Conservation (phyloP, 495 filamentous ascomycete species). For the Lepidopterella palustris region DNA sequence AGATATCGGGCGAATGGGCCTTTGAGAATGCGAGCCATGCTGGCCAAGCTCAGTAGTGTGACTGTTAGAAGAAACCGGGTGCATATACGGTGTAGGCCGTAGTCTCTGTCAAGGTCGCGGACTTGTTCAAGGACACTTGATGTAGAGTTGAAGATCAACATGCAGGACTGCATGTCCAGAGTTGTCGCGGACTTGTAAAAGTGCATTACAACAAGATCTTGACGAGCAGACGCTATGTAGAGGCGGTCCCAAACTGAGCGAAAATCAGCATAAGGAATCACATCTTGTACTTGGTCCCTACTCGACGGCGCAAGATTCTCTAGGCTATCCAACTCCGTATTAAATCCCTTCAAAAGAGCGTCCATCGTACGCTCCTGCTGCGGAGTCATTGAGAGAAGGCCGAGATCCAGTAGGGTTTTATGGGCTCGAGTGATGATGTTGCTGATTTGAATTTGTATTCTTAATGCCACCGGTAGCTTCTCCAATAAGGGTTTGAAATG, state of each 20-base stretch:
- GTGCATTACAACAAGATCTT: constrained; percentile 4
- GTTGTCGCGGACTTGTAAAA: constrained; percentile 6
- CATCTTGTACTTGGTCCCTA: neutral
- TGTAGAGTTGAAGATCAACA: constrained; percentile 3
- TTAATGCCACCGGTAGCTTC: neutral
- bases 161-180: constrained; percentile 2
- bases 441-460: constrained; percentile 3
- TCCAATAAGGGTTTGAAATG: constrained; percentile 4
- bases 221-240: constrained; percentile 5
- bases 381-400: neutral
- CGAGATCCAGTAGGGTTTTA: constrained; percentile 1
- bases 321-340: neutral
- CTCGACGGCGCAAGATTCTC: neutral
- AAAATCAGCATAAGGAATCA: neutral
- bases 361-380: constrained; percentile 10
- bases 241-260: constrained; percentile 6
- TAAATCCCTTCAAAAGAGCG: constrained; percentile 7
- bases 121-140: neutral
- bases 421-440: neutral
- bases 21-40: constrained; percentile 4
- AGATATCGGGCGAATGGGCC: constrained; percentile 3
- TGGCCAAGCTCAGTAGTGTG: constrained; percentile 1
- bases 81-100: neutral
- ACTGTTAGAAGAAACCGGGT: neutral
- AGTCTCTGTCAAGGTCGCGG: neutral